These are phyloP conservation scores for Diversispora epigaea DNA, from an alignment of 192 early-diverging fungal species.

Conservation along the genomic window DNA sequence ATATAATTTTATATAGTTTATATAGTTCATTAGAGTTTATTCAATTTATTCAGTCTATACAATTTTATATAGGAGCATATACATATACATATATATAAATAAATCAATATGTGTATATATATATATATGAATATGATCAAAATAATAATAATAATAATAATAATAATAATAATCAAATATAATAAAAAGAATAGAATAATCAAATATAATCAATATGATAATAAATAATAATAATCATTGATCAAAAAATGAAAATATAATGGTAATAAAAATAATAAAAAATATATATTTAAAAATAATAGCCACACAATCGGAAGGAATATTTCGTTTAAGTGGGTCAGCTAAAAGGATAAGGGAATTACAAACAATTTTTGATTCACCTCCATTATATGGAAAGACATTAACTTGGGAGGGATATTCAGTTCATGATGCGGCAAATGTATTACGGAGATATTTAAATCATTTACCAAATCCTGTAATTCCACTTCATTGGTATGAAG, in stretches of 20 bases:
- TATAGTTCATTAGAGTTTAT: too few species aligned
- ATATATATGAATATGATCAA: too few species aligned
- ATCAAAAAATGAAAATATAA: too few species aligned
- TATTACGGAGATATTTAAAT: constrained; percentile 70
- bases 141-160: too few species aligned
- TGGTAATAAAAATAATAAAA: background rate
- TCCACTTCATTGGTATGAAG: constrained; percentile 60
- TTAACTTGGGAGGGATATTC: constrained; percentile 67
- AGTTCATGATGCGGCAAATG: constrained; percentile 76
- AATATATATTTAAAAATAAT: background rate
- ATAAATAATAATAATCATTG: background rate
- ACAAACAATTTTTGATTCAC: constrained; percentile 65
- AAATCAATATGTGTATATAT: too few species aligned
- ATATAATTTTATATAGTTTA: too few species aligned
- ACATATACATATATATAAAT: too few species aligned
- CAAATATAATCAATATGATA: too few species aligned
- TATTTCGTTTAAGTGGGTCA: constrained; percentile 74
- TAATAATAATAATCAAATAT: too few species aligned
- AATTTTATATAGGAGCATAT: too few species aligned
- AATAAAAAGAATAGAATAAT: too few species aligned
- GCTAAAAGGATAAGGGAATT: constrained; percentile 70
- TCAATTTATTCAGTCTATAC: too few species aligned
- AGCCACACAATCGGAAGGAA: constrained; percentile 63
- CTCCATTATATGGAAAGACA: constrained; percentile 61
- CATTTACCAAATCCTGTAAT: constrained; percentile 75